Base-by-base conservation (phyloP, 257 asterid genomes). In the Salvia rosmarinus region DNA sequence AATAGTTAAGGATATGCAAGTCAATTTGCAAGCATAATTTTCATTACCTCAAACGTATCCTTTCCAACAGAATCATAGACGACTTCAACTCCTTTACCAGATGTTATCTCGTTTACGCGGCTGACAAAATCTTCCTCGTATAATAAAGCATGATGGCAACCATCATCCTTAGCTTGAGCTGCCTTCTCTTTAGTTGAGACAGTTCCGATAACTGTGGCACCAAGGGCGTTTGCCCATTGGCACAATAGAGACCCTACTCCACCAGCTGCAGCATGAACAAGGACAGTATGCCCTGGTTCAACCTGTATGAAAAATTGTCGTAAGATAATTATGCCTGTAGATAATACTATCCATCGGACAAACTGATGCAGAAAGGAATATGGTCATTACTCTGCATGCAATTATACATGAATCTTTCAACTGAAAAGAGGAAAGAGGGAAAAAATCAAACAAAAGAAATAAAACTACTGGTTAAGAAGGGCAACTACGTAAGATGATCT, bases 21-120 rank as follows among this genome's bases (percentile, higher is more conserved):
- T 57, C 46, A 61, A 42, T 3, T 42, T 13, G 16, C 12, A 66
- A 47, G 21, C 8, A 50, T 1, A 47, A 23, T 14, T 37, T 51
- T 25, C 2, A 56, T 75, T 84, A 95, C 99, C 99, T 91, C 90
- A 46, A 91, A 91, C 21, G 98, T 95, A 79, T 91, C 99, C 79
- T 89, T 95, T 19, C 99, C 99, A 73, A 95, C 98, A 35, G 99
- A 95, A 79, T 95, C 99, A 79, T 95, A 95, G 73, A 95, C 99
- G 28, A 89, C 97, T 52, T 95, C 98, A 56, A 95, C 99, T 78
- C 99, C 99, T 77, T 83, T 61, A 47, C 98, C 95, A 30, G 92
- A 88, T 59, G 99, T 91, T 67, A 95, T 88, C 85, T 89, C 99
- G 10, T 86, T 87, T 59, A 95, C 98, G 65, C 94, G 89, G 20